Evolutionary conservation across 441 rosid genomes (phyloP).

Genomic region (Gossypium schwendimanii): DNA sequence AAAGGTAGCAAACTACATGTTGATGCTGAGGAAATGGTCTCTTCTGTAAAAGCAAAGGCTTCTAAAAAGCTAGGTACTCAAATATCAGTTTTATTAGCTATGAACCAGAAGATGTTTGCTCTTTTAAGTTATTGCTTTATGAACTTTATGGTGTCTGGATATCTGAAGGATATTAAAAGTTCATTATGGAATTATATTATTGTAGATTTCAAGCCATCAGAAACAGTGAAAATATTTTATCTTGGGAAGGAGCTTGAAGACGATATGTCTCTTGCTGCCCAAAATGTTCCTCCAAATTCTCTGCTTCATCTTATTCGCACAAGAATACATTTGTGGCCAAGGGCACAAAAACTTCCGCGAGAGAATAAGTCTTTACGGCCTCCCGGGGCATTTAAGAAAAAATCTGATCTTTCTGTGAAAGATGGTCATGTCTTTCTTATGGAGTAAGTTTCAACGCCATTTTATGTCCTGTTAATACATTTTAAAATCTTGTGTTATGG

Average conservation of each 20-base stretch:
- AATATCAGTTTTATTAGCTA: conserved; percentile 15
- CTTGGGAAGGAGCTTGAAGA: conserved; percentile 93
- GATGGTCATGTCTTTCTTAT: conserved; percentile 92
- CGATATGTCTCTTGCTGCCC: conserved; percentile 60
- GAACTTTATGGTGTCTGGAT: conserved; percentile 5
- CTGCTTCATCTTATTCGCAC: conserved; percentile 92
- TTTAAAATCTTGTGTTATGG: not conserved
- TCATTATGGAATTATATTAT: conserved; percentile 16
- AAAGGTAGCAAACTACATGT: conserved; percentile 94
- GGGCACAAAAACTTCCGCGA: conserved; percentile 85
- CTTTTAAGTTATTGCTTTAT: not conserved
- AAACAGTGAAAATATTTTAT: conserved; percentile 71
- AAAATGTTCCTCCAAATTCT: conserved; percentile 88
- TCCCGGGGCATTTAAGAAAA: conserved; percentile 99
- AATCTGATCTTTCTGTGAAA: conserved; percentile 90
- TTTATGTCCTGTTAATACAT: not conserved
- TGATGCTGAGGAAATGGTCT: conserved; percentile 71
- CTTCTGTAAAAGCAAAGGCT: conserved; percentile 83
- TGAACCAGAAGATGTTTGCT: not conserved
- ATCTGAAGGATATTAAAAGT: conserved; percentile 13
- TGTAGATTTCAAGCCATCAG: conserved; percentile 88
- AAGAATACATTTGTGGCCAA: conserved; percentile 70
- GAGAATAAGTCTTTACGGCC: conserved; percentile 90
- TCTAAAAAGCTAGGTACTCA: conserved; percentile 88
- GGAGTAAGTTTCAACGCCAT: conserved; percentile 61